Percentiles rank a stretch among this genome's conserved stretches.
Conservation (phyloP, 148 eudicot genomes). For the Rhododendron vialii region DNA sequence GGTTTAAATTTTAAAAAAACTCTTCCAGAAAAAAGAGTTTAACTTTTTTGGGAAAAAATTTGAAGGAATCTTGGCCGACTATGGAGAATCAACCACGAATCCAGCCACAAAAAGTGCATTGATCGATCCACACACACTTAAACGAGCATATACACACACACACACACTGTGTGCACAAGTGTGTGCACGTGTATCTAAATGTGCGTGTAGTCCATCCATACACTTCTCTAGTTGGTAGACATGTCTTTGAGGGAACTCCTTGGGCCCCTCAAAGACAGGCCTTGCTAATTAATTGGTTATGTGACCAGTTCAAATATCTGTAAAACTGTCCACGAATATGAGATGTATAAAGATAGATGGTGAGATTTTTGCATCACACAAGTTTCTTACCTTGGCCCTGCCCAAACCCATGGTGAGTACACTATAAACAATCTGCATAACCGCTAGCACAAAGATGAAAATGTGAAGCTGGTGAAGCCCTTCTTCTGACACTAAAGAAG, state of each 20-base stretch:
- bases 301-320: neutral
- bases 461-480: conserved; percentile 35
- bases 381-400: conserved; percentile 33
- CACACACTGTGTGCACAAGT: too few relatives aligned
- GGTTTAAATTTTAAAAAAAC: too few relatives aligned
- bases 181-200: too few relatives aligned
- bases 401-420: conserved; percentile 34
- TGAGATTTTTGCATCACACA: neutral
- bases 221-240: too few relatives aligned
- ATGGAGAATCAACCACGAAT: neutral
- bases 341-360: neutral
- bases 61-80: too few relatives aligned
- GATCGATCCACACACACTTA: too few relatives aligned
- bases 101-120: neutral
- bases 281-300: too few relatives aligned
- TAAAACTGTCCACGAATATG: neutral
- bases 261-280: too few relatives aligned
- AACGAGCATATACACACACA: too few relatives aligned
- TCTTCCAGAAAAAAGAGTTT: too few relatives aligned
- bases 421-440: conserved; percentile 40
- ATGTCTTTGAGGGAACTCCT: too few relatives aligned
- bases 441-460: conserved; percentile 37
- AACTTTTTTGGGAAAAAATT: too few relatives aligned
- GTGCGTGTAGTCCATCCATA: neutral
- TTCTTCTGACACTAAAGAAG: conserved; percentile 22